Conservation (phyloP, 495 filamentous ascomycete species). For the Aspergillus sclerotiicarbonarius region DNA sequence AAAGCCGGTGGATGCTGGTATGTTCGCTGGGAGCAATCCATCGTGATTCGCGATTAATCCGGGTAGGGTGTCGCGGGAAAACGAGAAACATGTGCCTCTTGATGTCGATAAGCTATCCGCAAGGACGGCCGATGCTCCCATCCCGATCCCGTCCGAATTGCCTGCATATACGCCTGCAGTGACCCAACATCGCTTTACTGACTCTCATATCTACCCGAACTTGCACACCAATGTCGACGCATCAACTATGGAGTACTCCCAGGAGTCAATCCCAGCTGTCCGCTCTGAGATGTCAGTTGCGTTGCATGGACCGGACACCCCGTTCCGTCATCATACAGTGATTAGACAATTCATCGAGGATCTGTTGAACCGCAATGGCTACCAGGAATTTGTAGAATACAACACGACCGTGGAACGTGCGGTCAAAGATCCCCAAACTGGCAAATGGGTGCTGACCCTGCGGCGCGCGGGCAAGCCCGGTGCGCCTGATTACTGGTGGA, state of each 20-base stretch:
- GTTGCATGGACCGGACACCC: conserved; percentile 36
- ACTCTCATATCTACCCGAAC: conserved; percentile 40
- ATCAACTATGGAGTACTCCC: conserved; percentile 40
- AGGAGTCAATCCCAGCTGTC: conserved; percentile 33
- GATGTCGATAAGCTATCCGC: conserved; percentile 41
- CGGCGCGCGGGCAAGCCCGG: conserved; percentile 26
- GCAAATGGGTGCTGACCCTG: conserved; percentile 38
- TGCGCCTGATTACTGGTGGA: conserved; percentile 43
- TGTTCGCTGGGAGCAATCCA: no score
- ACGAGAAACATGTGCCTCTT: conserved; percentile 27
- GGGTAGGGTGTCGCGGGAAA: conserved; percentile 42
- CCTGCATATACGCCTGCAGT: conserved; percentile 45
- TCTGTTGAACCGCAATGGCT: conserved; percentile 32
- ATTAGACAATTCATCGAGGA: conserved; percentile 41
- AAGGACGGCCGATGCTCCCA: conserved; percentile 47
- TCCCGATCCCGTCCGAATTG: conserved; percentile 44
- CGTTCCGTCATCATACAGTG: conserved; percentile 38
- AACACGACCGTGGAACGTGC: conserved; percentile 43
- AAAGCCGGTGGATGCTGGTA: conserved; percentile 59
- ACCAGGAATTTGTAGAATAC: conserved; percentile 37
- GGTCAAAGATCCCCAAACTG: conserved; percentile 26
- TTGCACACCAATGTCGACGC: conserved; percentile 44
- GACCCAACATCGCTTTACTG: conserved; percentile 46
- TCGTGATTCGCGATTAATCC: not conserved
- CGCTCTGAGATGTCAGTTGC: conserved; percentile 37